Evolutionary conservation across 495 filamentous ascomycete species (phyloP), one percentile per base, ranked within the genome.

Genomic region (Penicillium cosmopolitanum): DNA sequence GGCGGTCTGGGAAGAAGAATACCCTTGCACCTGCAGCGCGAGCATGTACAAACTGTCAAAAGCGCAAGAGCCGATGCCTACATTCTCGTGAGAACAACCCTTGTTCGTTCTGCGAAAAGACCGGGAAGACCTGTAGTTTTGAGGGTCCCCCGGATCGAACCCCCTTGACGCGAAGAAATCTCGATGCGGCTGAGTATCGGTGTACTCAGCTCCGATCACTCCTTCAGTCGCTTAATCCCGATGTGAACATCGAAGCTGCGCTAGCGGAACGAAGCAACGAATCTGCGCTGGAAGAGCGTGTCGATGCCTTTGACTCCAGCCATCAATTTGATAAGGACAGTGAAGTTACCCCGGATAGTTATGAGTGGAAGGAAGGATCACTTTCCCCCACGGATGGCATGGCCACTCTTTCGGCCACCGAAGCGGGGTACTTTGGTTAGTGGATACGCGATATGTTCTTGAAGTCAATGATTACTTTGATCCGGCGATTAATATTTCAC

Each of bases 361-460:
- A 60, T 42, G 68, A 67, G 11, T 71, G 65, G 65, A 48, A 58
- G 11, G 68, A 71, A 47, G 35, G 57, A 5, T 62, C 63, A 1
- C 46, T 63, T 13, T 58, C 66, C 2, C 55, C 65, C 4, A 51
- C 35, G 2, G 65, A 71, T 53, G 68, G 68, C 38, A 66, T 71
- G 68, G 68, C 63, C 6, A 64, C 68, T 0, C 53, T 71, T 2
- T 58, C 65, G 15, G 53, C 38, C 9, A 36, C 56, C 5, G 62
- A 61, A 15, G 61, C 65, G 9, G 68, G 68, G 5, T 71, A 68
- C 36, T 56, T 70, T 16, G 67, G 67, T 67, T 21, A 23, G 57
- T 55, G 6, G 2, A 42, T 9, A 16, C 5, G 28, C 28, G 28
- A 31, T 23, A 23, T 23, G 23, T 23, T 23, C 23, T 23, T 3